Base-by-base conservation (phyloP, 345 rosid genomes). In the Eucalyptus marginata region DNA sequence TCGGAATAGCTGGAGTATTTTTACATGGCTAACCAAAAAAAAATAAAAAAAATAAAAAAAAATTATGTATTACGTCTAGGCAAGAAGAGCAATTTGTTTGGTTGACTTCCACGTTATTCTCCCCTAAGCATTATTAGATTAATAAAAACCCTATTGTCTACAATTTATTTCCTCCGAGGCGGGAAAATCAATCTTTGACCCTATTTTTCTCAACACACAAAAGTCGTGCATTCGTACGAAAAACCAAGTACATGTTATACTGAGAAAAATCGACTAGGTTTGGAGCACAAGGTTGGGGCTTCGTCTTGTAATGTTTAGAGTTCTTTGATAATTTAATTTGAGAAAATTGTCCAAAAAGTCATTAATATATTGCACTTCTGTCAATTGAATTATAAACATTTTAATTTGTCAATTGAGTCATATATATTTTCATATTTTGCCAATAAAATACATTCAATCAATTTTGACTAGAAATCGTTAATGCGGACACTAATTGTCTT, bases 311-410 rank as follows among this genome's bases (percentile, higher is more conserved):
- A 56, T 1, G 3, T 56, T 56, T 56, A 56, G 29, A 56, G 62
- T 24, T 56, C 13, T 24, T 5, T 9, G 13, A 56, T 56, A 56
- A 56, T 56, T 18, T 52, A 24, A 52, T 52, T 52, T 20, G 0
- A 4, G 25, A 52, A 52, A 20, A 2, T 20, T 52, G 5, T 20
- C 25, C 20, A 4, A 52, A 52, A 52, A 20, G 20, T 52, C 24
- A 0, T 52, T 18, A 52, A 20, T 0, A 1, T 52, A 1, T 52
- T 18, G 0, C 0, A 52, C 4, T 52, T 18, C 3, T 51, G 0
- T 51, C 3, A 51, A 51, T 51, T 16, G 7, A 51, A 1, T 16
- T 2, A 17, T 51, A 51, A 51, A 44, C 47, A 44, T 8, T 44
- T 44, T 44, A 44, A 51, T 51, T 52, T 52, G 1, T 52, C 10